These are phyloP conservation scores for Ampelomyces quisqualis DNA, from an alignment of 2,329 filamentous ascomycete genomes.

Conservation along the genomic window DNA sequence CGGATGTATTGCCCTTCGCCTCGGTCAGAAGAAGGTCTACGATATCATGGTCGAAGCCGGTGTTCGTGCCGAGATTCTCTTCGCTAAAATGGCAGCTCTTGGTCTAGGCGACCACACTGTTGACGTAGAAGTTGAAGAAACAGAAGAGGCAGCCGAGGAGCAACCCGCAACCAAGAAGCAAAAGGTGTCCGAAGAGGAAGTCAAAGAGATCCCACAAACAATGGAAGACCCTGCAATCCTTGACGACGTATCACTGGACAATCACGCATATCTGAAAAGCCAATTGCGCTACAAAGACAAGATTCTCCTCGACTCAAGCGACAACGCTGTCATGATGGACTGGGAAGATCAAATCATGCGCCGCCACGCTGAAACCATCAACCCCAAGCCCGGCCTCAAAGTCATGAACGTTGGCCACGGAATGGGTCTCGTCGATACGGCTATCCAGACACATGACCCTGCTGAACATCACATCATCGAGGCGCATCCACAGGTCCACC, in stretches of 20 bases:
- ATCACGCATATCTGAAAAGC: constrained; percentile 44
- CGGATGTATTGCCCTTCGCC: constrained; percentile 39
- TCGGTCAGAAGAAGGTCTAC: constrained; percentile 40
- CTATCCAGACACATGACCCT: constrained; percentile 70
- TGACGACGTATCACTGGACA: constrained; percentile 42
- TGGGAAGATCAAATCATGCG: constrained; percentile 90
- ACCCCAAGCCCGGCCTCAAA: constrained; percentile 61
- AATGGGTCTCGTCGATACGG: constrained; percentile 82
- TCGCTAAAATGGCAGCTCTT: constrained; percentile 37
- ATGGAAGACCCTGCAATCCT: constrained; percentile 29
- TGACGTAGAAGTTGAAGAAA: constrained; percentile 26
- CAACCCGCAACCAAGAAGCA: constrained; percentile 40
- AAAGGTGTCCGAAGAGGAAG: constrained; percentile 32
- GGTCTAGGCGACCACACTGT: constrained; percentile 27
- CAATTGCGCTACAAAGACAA: constrained; percentile 38
- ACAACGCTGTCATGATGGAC: constrained; percentile 91
- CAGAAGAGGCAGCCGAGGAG: constrained; percentile 18
- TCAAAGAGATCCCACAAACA: constrained; percentile 25
- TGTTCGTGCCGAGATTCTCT: constrained; percentile 39
- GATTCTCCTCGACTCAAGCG: constrained; percentile 66
- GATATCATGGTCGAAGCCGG: constrained; percentile 42
- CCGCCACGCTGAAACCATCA: constrained; percentile 68
- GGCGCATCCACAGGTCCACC: constrained; percentile 75
- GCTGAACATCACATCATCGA: constrained; percentile 80
- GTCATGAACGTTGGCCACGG: constrained; percentile 87